Conservation (phyloP, 345 rosid genomes). For the Ailanthus altissimus region DNA sequence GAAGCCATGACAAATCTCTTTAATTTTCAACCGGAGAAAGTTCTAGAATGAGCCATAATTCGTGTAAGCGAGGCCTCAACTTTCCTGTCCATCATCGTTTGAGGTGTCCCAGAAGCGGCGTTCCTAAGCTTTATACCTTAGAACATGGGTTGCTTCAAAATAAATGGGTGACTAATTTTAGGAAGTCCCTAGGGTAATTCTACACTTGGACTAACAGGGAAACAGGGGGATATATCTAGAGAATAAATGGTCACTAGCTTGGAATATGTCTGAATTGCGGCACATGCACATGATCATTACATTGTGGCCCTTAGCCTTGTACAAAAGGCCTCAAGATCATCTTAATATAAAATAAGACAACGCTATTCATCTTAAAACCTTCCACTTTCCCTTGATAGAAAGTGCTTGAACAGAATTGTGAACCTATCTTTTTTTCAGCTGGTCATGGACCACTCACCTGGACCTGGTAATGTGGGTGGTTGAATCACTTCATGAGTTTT, state of each 20-base stretch:
- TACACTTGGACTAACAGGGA: neutral
- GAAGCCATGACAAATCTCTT: neutral
- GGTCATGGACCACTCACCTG: neutral
- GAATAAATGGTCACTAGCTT: slow-evolving; percentile 8
- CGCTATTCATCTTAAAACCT: neutral
- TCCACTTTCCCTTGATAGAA: neutral
- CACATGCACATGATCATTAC: slow-evolving; percentile 8
- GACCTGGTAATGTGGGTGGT: neutral
- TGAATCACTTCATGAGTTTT: neutral
- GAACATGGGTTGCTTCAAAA: neutral
- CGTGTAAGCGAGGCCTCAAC: neutral
- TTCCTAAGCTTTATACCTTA: neutral
- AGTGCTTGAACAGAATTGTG: neutral
- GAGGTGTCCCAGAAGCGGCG: neutral
- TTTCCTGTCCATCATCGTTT: neutral
- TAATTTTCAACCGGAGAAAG: neutral
- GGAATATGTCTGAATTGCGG: neutral
- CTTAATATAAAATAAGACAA: neutral
- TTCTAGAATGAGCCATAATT: neutral
- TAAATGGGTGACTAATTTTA: neutral
- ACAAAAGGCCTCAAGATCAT: neutral
- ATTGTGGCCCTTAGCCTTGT: neutral
- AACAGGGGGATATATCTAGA: neutral
- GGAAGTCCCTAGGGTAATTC: neutral
- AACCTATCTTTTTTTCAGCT: neutral